Percentiles rank a stretch among this genome's conserved stretches.
Conservation (phyloP, 495 filamentous ascomycete genomes). For the Sphaerosporella brunnea region DNA sequence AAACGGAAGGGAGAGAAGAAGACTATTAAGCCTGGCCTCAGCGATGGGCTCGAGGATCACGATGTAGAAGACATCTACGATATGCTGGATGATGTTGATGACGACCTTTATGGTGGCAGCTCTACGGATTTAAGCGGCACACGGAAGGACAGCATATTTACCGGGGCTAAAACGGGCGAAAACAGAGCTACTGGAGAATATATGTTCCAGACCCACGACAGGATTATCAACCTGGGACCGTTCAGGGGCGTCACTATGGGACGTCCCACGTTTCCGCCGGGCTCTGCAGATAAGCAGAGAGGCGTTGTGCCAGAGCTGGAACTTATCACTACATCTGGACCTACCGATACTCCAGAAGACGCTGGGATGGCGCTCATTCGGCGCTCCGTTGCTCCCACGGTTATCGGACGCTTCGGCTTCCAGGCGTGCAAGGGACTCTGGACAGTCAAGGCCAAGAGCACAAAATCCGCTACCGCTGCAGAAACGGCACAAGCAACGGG, state of each 20-base stretch:
- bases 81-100: slow-evolving; percentile 30
- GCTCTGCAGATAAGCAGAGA: slow-evolving; percentile 32
- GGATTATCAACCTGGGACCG: slow-evolving; percentile 56
- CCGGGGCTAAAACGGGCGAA: slow-evolving; percentile 3
- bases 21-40: slow-evolving; percentile 13
- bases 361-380: slow-evolving; percentile 60
- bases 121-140: slow-evolving; percentile 25
- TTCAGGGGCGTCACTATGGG: slow-evolving; percentile 55
- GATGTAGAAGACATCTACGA: slow-evolving; percentile 35
- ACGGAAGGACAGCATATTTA: slow-evolving; percentile 22
- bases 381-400: slow-evolving; percentile 49
- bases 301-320: slow-evolving; percentile 43
- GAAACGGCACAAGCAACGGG: slow-evolving; percentile 11
- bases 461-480: slow-evolving; percentile 2
- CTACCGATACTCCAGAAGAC: slow-evolving; percentile 34
- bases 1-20: slow-evolving; percentile 41
- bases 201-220: slow-evolving; percentile 58
- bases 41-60: slow-evolving; percentile 35
- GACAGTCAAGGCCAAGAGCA: slow-evolving; percentile 30
- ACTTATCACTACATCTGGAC: slow-evolving; percentile 53
- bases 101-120: slow-evolving; percentile 59
- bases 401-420: slow-evolving; percentile 44
- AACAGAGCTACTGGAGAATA: slow-evolving; percentile 37
- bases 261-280: slow-evolving; percentile 29
- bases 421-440: slow-evolving; percentile 35